Evolutionary conservation across 129 eudicot species (phyloP), one percentile per base, ranked within the genome.

Genomic region (Centella asiatica): DNA sequence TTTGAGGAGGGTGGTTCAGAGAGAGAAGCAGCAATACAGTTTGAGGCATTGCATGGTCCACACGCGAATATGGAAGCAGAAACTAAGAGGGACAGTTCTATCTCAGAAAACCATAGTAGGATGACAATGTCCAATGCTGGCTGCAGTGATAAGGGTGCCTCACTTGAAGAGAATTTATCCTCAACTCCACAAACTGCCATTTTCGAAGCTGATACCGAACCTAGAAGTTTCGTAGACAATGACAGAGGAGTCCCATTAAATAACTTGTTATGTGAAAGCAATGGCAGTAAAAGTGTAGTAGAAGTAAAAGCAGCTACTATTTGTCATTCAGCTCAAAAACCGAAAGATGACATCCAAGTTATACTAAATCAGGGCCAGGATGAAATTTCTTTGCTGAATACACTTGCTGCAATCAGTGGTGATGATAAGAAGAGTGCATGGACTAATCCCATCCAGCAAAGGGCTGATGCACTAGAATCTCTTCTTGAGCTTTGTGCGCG

Each of bases 401-500:
- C 55, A 52, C 66, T 32, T 31, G 24, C 61, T 33, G 63, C 94
- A 37, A 17, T 47, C 20, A 32, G 46, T 19, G 72, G 66, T 5
- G 71, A 55, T 54, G 77, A 74, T 49, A 48, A 73, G 46, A 70
- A 80, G 74, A 47, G 46, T 49, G 79, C 62, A 54, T 72, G 81
- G 83, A 70, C 57, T 25, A 79, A 36, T 51, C 68, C 76, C 10
- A 62, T 61, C 12, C 90, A 75, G 47, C 88, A 82, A 68, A 78
- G 96, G 45, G 99, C 95, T 1, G 92, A 85, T 46, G 96, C 95
- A 14, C 74, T 93, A 54, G 96, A 87, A 79, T 85, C 95, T 8
- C 70, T 93, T 24, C 92, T 93, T 4, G 99, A 93, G 60, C 58
- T 93, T 14, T 93, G 96, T 70, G 96, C 99, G 14, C 73, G 92